phyloP scores from a whole-genome alignment of 257 asterid genomes.

The Solanum dulcamara region DNA sequence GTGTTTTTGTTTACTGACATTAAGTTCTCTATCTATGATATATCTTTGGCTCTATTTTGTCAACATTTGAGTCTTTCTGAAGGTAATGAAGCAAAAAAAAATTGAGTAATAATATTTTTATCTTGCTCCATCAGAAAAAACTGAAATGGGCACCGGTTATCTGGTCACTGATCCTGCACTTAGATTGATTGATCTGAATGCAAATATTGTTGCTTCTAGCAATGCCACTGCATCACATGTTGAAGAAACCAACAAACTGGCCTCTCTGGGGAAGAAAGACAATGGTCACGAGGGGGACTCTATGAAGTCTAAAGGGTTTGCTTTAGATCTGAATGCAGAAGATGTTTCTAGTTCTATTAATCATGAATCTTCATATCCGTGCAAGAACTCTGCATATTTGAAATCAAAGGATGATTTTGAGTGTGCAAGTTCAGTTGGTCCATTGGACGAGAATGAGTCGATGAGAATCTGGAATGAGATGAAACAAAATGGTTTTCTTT shows the following conservation, averaged over 20 bases:
- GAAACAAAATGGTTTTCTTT: conserved; percentile 72
- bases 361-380: conserved; percentile 22
- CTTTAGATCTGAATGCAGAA: conserved; percentile 55
- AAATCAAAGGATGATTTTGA: conserved; percentile 51
- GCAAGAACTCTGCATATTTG: conserved; percentile 17
- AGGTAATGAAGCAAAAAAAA: background rate
- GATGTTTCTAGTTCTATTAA: conserved; percentile 47
- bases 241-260: conserved; percentile 14
- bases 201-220: conserved; percentile 16
- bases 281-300: conserved; percentile 1
- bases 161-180: conserved; percentile 10
- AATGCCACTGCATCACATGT: conserved; percentile 2
- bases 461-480: conserved; percentile 70
- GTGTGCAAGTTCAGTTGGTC: conserved; percentile 69
- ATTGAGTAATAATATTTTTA: background rate
- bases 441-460: conserved; percentile 47
- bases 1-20: background rate
- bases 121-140: conserved; percentile 40
- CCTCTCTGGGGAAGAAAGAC: conserved; percentile 11
- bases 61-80: background rate
- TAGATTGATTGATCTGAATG: conserved; percentile 47
- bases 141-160: conserved; percentile 2
- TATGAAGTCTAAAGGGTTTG: conserved; percentile 26
- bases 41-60: background rate
- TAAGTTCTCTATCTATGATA: background rate